Base-by-base conservation (phyloP, 495 filamentous ascomycete genomes). In the Hypoxylon rickii region DNA sequence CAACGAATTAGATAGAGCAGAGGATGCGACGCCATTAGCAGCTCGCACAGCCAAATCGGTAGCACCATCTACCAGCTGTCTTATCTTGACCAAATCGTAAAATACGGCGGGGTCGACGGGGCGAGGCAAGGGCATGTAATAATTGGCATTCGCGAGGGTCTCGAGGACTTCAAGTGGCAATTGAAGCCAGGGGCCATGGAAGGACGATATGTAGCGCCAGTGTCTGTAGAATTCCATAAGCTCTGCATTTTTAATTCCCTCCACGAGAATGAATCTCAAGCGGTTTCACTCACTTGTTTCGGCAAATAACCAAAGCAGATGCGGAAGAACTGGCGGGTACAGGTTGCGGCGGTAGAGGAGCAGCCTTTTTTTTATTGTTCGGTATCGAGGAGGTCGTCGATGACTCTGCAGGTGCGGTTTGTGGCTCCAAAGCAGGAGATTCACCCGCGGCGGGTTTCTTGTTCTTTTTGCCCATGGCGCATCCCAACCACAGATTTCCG, bases 101-200 rank as follows among this genome's bases (percentile, higher is more conserved):
- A 92, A 89, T 36, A 90, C 83, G 34, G 86, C 84, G 6, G 89
- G 87, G 67, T 92, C 88, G 66, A 92, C 87, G 17, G 87, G 87
- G 36, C 81, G 86, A 7, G 89, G 89, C 21, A 86, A 79, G 8
- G 86, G 85, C 58, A 85, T 83, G 51, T 86, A 83, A 72, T 88
- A 90, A 70, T 92, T 92, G 65, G 77, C 84, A 67, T 89, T 82
- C 11, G 89, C 89, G 37, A 92, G 81, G 11, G 80, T 83, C 64
- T 89, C 87, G 70, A 92, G 84, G 45, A 90, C 79, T 71, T 92
- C 89, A 55, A 83, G 82, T n/a, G 89, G 88, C 22, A 92, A 73
- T 70, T 92, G 88, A n/a, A 91, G 82, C 89, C 89, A 92, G 55
- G 87, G 88, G 12, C 89, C 89, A 67, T 92, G 89, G 62, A 89